Conservation (phyloP, 2,329 filamentous ascomycete genomes). For the Exophiala sp. region DNA sequence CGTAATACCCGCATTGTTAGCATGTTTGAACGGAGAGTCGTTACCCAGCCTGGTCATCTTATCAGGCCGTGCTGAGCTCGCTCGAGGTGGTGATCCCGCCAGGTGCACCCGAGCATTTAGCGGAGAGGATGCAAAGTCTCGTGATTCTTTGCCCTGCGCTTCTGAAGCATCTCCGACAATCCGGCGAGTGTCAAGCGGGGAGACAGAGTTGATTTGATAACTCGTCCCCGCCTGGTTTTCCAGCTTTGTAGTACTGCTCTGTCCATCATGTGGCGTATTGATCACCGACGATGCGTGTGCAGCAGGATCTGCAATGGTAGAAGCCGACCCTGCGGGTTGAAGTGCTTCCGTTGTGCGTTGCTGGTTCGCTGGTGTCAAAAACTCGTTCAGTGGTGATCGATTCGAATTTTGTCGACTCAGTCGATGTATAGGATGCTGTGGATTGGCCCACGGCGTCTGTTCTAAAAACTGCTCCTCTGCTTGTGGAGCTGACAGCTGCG, state of each 20-base stretch:
- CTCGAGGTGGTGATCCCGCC: conserved; percentile 4
- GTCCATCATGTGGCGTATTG: conserved; percentile 43
- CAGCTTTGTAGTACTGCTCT: conserved; percentile 36
- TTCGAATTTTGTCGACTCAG: conserved; percentile 35
- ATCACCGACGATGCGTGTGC: conserved; percentile 42
- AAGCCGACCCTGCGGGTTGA: conserved; percentile 45
- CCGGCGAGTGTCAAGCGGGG: conserved; percentile 29
- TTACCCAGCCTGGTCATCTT: conserved; percentile 2
- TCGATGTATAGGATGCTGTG: conserved; percentile 70
- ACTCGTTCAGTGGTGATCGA: conserved; percentile 32
- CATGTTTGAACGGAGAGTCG: conserved; percentile 15
- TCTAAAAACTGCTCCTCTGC: conserved; percentile 82
- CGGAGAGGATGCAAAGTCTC: conserved; percentile 20
- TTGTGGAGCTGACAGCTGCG: conserved; percentile 33
- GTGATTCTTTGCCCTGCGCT: conserved; percentile 11
- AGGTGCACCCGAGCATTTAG: conserved; percentile 19
- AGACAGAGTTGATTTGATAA: conserved; percentile 20
- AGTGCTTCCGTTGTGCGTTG: conserved; percentile 42
- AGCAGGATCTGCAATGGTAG: conserved; percentile 44
- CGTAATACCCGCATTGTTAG: conserved; percentile 17
- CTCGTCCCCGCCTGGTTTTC: conserved; percentile 16
- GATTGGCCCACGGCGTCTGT: conserved; percentile 89
- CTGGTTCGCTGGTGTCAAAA: conserved; percentile 43
- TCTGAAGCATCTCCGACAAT: conserved; percentile 1
- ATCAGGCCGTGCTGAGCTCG: conserved; percentile 8